Conservation (phyloP, 495 filamentous ascomycete genomes). For the Cenococcum geophilum region DNA sequence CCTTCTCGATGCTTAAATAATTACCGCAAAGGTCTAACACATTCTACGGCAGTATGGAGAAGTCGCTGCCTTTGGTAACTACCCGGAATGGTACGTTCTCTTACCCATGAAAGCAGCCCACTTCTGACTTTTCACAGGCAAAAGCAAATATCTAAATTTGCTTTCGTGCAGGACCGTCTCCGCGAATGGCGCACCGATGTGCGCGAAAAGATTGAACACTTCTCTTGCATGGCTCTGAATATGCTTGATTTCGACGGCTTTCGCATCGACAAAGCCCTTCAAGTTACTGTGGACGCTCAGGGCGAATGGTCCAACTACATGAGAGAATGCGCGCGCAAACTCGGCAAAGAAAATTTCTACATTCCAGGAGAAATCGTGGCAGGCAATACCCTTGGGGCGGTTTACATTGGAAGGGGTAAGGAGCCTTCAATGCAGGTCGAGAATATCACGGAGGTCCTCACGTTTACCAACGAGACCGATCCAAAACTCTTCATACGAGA, state of each 20-base stretch:
- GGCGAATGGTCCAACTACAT: constrained; percentile 42
- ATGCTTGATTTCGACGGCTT: constrained; percentile 49
- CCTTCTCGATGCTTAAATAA: no score
- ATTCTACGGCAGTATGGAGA: no score
- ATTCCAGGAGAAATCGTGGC: constrained; percentile 44
- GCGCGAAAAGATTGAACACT: constrained; percentile 51
- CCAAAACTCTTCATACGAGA: constrained; percentile 55
- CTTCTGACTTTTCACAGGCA: no score
- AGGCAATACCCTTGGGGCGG: constrained; percentile 52
- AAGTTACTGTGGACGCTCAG: constrained; percentile 45
- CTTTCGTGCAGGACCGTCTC: constrained; percentile 64
- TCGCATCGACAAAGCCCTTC: constrained; percentile 46
- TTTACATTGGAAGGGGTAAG: no score
- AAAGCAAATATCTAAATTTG: constrained; percentile 64
- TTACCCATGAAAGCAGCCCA: no score
- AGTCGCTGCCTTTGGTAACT: constrained; percentile 57
- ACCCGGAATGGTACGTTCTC: no score
- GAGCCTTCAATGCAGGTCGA: no score
- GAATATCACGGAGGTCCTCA: constrained; percentile 47
- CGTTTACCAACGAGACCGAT: constrained; percentile 39
- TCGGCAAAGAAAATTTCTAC: constrained; percentile 46
- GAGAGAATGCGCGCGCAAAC: constrained; percentile 39
- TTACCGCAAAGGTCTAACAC: no score
- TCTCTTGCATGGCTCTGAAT: constrained; percentile 48
- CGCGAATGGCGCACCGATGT: constrained; percentile 65